A percentile compares a stretch with the other conserved stretches of the same genome.
Evolutionary conservation across 148 eudicot genomes (phyloP).

Genomic region (Cornus florida): DNA sequence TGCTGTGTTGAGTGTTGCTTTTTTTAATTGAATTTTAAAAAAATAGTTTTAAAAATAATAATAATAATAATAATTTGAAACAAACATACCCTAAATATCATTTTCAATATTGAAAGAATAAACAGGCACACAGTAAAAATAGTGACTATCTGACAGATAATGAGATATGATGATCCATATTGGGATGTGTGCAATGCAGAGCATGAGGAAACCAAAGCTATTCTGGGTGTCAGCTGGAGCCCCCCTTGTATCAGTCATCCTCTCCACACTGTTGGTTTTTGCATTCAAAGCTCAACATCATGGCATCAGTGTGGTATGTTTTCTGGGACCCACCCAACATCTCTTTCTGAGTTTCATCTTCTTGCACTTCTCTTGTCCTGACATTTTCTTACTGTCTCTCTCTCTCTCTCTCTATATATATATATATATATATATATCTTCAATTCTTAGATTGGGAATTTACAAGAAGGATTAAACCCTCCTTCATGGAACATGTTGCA

Average conservation of each 20-base stretch:
- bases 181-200: conserved; percentile 26
- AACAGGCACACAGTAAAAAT: too few relatives aligned
- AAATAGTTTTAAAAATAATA: too few relatives aligned
- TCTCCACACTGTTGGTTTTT: conserved; percentile 52
- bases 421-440: too few relatives aligned
- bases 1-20: too few relatives aligned
- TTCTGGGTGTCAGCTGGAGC: conserved; percentile 77
- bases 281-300: conserved; percentile 56
- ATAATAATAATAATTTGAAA: too few relatives aligned
- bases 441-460: conserved; percentile 52
- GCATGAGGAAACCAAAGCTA: conserved; percentile 51
- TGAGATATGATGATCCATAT: not conserved
- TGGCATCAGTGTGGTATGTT: conserved; percentile 55
- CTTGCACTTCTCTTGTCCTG: not conserved
- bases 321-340: not conserved
- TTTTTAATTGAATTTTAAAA: too few relatives aligned
- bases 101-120: too few relatives aligned
- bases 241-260: conserved; percentile 57
- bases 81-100: too few relatives aligned
- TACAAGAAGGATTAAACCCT: conserved; percentile 65
- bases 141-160: not conserved
- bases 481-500: conserved; percentile 62
- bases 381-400: not conserved
- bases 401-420: too few relatives aligned
- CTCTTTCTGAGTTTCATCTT: not conserved